Evolutionary conservation across 208 protist species (phyloP).

Genomic region (Jaenimonas drosophilae): DNA sequence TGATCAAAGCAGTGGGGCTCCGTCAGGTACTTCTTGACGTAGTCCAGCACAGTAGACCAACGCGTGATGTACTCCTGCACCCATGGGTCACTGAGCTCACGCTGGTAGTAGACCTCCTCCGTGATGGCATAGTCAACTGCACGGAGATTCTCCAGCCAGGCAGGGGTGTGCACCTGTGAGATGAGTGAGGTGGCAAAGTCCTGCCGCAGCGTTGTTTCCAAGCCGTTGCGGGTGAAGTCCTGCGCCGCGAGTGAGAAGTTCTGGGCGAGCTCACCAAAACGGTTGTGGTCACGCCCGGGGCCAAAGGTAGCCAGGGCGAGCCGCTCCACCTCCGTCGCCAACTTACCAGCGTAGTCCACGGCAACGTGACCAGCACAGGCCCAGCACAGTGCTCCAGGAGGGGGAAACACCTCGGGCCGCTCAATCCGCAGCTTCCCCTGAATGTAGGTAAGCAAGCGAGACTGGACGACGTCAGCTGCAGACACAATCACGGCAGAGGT

Average conservation of each 20-base stretch:
- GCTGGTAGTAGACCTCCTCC: slow-evolving; percentile 70
- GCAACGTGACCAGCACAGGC: slow-evolving; percentile 27
- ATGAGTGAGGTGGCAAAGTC: no score
- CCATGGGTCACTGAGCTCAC: slow-evolving; percentile 79
- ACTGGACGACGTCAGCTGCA: slow-evolving; percentile 45
- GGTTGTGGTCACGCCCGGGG: slow-evolving; percentile 28
- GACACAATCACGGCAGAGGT: slow-evolving; percentile 66
- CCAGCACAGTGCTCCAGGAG: slow-evolving; percentile 47
- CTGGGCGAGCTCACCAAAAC: slow-evolving; percentile 55
- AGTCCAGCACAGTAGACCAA: slow-evolving; percentile 19
- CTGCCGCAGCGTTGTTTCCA: no score
- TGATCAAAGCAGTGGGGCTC: slow-evolving; percentile 33
- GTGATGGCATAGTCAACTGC: slow-evolving; percentile 48
- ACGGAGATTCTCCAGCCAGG: slow-evolving; percentile 45
- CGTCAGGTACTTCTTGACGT: slow-evolving; percentile 17
- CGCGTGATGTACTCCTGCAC: slow-evolving; percentile 49
- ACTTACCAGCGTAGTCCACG: slow-evolving; percentile 28
- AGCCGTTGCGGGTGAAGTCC: no score
- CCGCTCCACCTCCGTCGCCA: slow-evolving; percentile 53
- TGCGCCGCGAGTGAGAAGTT: slow-evolving; percentile 27
- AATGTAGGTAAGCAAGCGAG: slow-evolving; percentile 33
- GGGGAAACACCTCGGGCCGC: slow-evolving; percentile 12
- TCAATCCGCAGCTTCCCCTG: slow-evolving; percentile 15
- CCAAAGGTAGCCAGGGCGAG: slow-evolving; percentile 9
- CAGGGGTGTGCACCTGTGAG: slow-evolving; percentile 3